phyloP scores from a whole-genome alignment of 2,329 filamentous ascomycete genomes.

The Escovopsis sp. region DNA sequence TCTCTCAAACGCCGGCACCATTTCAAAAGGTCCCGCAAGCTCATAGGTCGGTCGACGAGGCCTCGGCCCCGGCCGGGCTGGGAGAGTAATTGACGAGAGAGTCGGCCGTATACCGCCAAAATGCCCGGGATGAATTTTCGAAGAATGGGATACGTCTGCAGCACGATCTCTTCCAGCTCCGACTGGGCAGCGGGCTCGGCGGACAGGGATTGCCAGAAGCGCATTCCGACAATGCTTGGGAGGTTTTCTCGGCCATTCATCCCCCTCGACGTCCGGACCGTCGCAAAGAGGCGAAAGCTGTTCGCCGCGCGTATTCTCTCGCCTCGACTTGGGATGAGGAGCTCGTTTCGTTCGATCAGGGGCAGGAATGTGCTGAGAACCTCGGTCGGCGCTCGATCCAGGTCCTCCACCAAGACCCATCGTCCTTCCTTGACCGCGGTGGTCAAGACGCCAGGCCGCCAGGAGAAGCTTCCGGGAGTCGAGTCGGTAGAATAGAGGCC shows the following conservation, averaged over 20 bases:
- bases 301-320: conserved; percentile 71
- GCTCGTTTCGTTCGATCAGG: conserved; percentile 80
- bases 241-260: conserved; percentile 51
- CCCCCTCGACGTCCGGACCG: conserved; percentile 63
- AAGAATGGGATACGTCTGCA: conserved; percentile 55
- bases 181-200: conserved; percentile 49
- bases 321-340: conserved; percentile 77
- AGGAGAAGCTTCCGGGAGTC: conserved; percentile 77
- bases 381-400: conserved; percentile 88
- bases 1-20: conserved; percentile 68
- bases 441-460: conserved; percentile 84
- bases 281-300: conserved; percentile 85
- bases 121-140: conserved; percentile 45
- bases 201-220: conserved; percentile 72
- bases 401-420: conserved; percentile 94
- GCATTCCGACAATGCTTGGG: conserved; percentile 64
- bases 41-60: conserved; percentile 40
- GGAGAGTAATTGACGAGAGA: conserved; percentile 34
- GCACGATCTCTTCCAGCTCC: conserved; percentile 64
- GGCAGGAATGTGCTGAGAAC: conserved; percentile 87
- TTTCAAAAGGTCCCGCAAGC: conserved; percentile 71
- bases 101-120: conserved; percentile 41
- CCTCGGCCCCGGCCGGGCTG: conserved; percentile 26
- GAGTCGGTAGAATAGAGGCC: conserved; percentile 86
- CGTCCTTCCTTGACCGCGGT: conserved; percentile 86